phyloP scores from a whole-genome alignment of 768 basidiomycete genomes.

The Infundibulicybe gibba region DNA sequence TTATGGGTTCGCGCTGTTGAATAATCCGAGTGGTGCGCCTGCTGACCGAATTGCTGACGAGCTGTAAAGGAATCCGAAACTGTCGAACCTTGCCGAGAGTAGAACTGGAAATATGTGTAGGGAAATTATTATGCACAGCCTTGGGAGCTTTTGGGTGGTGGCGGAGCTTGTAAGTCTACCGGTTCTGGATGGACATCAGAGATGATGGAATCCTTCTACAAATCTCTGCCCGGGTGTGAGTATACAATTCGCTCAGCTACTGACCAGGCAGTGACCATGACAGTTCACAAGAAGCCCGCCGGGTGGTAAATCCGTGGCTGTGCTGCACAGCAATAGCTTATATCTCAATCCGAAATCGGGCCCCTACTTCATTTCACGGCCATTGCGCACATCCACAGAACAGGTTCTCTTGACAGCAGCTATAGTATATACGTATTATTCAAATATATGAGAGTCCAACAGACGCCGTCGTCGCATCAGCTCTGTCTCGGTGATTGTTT shows the following conservation, averaged over 20 bases:
- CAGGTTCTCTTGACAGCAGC: conserved; percentile 11
- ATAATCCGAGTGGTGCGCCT: neutral
- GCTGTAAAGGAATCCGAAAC: too few species aligned
- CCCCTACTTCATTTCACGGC: conserved; percentile 4
- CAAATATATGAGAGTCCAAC: conserved; percentile 69
- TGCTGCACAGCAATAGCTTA: conserved; percentile 37
- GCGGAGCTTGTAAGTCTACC: neutral
- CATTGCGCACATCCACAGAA: neutral
- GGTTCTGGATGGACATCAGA: neutral
- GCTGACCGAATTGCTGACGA: too few species aligned
- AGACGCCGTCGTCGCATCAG: conserved; percentile 76
- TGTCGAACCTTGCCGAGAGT: too few species aligned
- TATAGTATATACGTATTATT: conserved; percentile 22
- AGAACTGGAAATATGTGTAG: too few species aligned
- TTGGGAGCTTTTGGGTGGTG: neutral
- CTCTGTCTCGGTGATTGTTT: conserved; percentile 74
- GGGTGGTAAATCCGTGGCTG: conserved; percentile 24
- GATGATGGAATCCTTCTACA: too few species aligned
- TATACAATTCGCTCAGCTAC: neutral
- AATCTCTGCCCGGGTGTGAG: conserved; percentile 10
- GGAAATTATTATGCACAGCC: neutral
- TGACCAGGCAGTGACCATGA: too few species aligned
- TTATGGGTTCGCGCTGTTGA: neutral
- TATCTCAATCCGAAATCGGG: conserved; percentile 21
- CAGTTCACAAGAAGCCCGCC: too few species aligned